Evolutionary conservation across 192 early-diverging fungal genomes (phyloP).

Genomic region (Diversispora epigaea): DNA sequence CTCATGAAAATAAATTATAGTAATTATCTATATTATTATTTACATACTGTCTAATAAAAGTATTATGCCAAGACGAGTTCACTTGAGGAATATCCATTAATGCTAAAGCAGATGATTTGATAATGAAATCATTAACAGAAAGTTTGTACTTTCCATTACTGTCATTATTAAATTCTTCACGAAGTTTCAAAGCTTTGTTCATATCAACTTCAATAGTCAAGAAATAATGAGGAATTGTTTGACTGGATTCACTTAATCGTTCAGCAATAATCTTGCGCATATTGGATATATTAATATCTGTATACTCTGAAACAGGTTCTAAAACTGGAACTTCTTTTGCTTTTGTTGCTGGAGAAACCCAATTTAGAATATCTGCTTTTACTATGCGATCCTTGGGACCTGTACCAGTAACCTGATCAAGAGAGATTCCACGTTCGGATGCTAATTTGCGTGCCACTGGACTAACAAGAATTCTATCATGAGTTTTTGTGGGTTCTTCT

Average conservation of each 20-base stretch:
- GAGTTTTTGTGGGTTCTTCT: conserved; percentile 33
- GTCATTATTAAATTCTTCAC: conserved; percentile 83
- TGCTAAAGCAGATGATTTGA: conserved; percentile 91
- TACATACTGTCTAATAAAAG: conserved; percentile 86
- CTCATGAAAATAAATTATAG: conserved; percentile 9
- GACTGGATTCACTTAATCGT: conserved; percentile 76
- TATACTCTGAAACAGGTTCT: conserved; percentile 55
- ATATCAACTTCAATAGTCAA: conserved; percentile 84
- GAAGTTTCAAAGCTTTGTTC: conserved; percentile 84
- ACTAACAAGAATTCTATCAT: conserved; percentile 77
- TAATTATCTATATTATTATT: background rate
- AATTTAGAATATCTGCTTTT: conserved; percentile 86
- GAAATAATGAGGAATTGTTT: conserved; percentile 78
- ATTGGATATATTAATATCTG: conserved; percentile 70
- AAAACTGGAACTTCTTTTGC: conserved; percentile 41
- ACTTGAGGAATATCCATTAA: conserved; percentile 91
- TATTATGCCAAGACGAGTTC: conserved; percentile 81
- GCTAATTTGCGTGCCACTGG: conserved; percentile 86
- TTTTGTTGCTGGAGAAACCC: conserved; percentile 44
- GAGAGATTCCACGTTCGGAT: conserved; percentile 74
- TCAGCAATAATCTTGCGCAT: conserved; percentile 81
- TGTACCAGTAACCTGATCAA: conserved; percentile 76
- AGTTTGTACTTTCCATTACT: conserved; percentile 91
- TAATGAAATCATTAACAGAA: conserved; percentile 97
- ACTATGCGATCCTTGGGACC: conserved; percentile 89